Evolutionary conservation across 208 protist genomes (phyloP).

Genomic region (Acanthamoeba triangularis): DNA sequence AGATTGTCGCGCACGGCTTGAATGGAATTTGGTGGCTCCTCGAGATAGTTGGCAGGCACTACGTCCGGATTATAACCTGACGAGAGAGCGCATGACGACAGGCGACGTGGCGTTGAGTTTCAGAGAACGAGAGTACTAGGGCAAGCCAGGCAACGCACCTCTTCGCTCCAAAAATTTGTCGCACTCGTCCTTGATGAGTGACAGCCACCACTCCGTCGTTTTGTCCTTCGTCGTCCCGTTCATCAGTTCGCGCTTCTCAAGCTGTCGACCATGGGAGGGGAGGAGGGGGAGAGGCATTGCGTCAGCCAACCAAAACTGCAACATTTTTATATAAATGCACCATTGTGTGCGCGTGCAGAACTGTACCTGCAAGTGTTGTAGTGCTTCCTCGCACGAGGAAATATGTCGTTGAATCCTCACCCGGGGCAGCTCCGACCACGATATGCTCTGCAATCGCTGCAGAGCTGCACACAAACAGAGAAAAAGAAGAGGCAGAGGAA

Average conservation of each 20-base stretch:
- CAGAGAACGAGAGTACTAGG: neutral
- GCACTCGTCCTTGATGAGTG: slow-evolving; percentile 66
- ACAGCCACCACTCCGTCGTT: slow-evolving; percentile 60
- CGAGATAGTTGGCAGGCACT: neutral
- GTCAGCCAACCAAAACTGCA: neutral
- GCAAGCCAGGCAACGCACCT: neutral
- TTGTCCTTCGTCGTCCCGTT: slow-evolving; percentile 64
- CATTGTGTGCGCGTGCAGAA: neutral
- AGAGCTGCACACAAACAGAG: neutral
- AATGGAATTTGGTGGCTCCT: neutral
- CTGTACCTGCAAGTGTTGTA: slow-evolving; percentile 4
- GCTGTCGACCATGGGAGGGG: neutral
- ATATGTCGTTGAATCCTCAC: slow-evolving; percentile 31
- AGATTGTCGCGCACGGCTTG: slow-evolving; percentile 58
- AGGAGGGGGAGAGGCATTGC: neutral
- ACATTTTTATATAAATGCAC: neutral
- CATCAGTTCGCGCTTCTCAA: slow-evolving; percentile 67
- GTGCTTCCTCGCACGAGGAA: slow-evolving; percentile 7
- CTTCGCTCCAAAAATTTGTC: slow-evolving; percentile 55
- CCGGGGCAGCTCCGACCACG: slow-evolving; percentile 20
- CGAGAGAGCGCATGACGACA: neutral
- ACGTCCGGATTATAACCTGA: slow-evolving; percentile 7
- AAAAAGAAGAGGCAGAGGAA: neutral
- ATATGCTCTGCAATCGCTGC: slow-evolving; percentile 35
- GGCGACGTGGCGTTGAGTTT: no score